phyloP scores from a whole-genome alignment of 441 rosid genomes.

The Breynia disticha region DNA sequence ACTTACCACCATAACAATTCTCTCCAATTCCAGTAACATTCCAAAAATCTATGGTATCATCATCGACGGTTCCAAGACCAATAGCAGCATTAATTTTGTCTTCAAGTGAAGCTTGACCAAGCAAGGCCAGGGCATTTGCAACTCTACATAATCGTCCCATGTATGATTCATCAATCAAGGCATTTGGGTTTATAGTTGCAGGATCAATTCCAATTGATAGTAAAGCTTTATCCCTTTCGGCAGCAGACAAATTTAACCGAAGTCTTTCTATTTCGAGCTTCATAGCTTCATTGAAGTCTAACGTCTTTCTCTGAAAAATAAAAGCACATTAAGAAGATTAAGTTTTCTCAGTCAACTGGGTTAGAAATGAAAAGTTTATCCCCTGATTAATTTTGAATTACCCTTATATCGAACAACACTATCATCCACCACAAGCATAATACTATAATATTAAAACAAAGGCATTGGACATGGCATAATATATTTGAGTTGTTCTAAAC shows the following conservation, averaged over 20 bases:
- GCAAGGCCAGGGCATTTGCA: conserved; percentile 64
- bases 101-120: conserved; percentile 80
- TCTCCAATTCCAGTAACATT: conserved; percentile 53
- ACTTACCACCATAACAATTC: conserved; percentile 55
- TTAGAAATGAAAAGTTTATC: conserved; percentile 8
- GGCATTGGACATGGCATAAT: no score
- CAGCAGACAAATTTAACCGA: conserved; percentile 78
- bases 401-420: not conserved
- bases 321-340: conserved; percentile 12
- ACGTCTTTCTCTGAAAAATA: conserved; percentile 54
- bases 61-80: conserved; percentile 61
- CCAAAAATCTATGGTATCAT: conserved; percentile 68
- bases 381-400: not conserved
- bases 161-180: conserved; percentile 55
- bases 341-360: conserved; percentile 13
- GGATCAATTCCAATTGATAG: conserved; percentile 88
- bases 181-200: conserved; percentile 85
- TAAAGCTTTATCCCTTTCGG: conserved; percentile 94
- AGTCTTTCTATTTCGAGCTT: conserved; percentile 92
- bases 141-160: conserved; percentile 64
- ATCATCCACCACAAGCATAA: conserved; percentile 3
- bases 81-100: conserved; percentile 72
- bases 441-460: not conserved
- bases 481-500: no score
- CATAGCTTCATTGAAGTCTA: conserved; percentile 68